These are phyloP conservation scores for Geotrichum fermentans DNA, from an alignment of 1,139 yeast species.

Conservation along the genomic window DNA sequence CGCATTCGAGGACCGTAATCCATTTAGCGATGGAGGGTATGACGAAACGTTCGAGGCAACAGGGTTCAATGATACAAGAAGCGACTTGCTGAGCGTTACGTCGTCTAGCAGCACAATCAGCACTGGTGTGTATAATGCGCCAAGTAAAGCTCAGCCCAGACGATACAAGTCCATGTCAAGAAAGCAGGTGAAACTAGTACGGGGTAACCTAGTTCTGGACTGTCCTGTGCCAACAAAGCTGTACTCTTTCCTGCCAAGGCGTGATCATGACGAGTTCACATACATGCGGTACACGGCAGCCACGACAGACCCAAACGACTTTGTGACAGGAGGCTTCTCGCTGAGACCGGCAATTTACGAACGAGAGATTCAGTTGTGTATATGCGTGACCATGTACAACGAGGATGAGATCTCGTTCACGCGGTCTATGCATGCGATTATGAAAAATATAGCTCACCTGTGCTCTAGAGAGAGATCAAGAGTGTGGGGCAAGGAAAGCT, in stretches of 20 bases:
- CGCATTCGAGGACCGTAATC: background rate
- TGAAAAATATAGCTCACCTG: constrained; percentile 84
- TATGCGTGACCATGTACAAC: constrained; percentile 93
- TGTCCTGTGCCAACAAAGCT: constrained; percentile 90
- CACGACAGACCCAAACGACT: constrained; percentile 83
- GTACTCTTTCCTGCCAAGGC: constrained; percentile 67
- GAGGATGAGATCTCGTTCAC: constrained; percentile 87
- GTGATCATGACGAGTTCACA: constrained; percentile 87
- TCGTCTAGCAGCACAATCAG: constrained; percentile 29
- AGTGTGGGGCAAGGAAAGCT: constrained; percentile 91
- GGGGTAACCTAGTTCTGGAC: constrained; percentile 80
- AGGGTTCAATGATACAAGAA: no score
- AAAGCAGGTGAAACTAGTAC: constrained; percentile 61
- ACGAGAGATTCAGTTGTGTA: constrained; percentile 82
- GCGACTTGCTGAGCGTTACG: no score
- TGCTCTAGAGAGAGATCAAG: constrained; percentile 74
- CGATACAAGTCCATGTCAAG: constrained; percentile 55
- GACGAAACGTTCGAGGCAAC: no score
- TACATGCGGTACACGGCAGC: constrained; percentile 95
- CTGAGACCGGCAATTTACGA: constrained; percentile 77
- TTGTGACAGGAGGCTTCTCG: constrained; percentile 73
- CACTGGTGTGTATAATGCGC: constrained; percentile 34
- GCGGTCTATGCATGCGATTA: constrained; percentile 87
- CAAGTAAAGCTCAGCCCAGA: constrained; percentile 51
- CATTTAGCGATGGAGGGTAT: no score